Evolutionary conservation across 768 basidiomycete species (phyloP).

Genomic region (Paxillus ammoniavirescens): DNA sequence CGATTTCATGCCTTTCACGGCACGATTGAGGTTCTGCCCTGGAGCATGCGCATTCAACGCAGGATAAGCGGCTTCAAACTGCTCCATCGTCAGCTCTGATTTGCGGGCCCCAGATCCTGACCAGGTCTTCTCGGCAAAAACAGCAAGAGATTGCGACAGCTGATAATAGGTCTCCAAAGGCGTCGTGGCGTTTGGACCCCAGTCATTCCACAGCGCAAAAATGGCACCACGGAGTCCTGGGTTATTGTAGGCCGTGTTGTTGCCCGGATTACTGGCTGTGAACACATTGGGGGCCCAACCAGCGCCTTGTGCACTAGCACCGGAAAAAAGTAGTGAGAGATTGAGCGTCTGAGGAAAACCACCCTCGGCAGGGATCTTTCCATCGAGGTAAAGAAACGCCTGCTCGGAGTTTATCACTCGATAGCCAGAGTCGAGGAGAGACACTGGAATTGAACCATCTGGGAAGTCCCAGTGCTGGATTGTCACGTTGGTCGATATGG

Average conservation of each 20-base stretch:
- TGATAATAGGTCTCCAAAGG: slow-evolving; percentile 44
- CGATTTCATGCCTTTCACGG: slow-evolving; percentile 23
- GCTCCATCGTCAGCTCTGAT: slow-evolving; percentile 31
- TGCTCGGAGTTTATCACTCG: slow-evolving; percentile 37
- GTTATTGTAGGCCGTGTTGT: slow-evolving; percentile 31
- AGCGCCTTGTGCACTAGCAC: slow-evolving; percentile 23
- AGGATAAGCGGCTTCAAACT: slow-evolving; percentile 38
- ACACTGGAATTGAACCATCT: slow-evolving; percentile 30
- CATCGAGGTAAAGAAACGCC: slow-evolving; percentile 36
- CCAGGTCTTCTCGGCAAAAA: slow-evolving; percentile 45
- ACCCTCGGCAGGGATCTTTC: slow-evolving; percentile 32
- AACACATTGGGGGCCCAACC: slow-evolving; percentile 41
- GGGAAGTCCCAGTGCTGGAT: slow-evolving; percentile 46
- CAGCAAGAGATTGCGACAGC: slow-evolving; percentile 38
- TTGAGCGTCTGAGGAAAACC: slow-evolving; percentile 35
- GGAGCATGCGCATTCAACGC: slow-evolving; percentile 38
- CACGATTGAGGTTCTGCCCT: slow-evolving; percentile 44
- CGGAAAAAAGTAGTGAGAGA: slow-evolving; percentile 30
- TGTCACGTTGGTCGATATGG: slow-evolving; percentile 39
- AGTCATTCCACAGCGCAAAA: slow-evolving; percentile 43
- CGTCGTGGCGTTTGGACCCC: slow-evolving; percentile 46
- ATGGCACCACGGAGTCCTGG: slow-evolving; percentile 33
- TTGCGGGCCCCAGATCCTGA: slow-evolving; percentile 37
- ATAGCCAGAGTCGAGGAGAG: slow-evolving; percentile 35
- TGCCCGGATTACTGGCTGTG: slow-evolving; percentile 24